Percentiles rank a stretch among this genome's conserved stretches.
Evolutionary conservation across 768 basidiomycete genomes (phyloP).

Genomic region (Amanita muscaria): DNA sequence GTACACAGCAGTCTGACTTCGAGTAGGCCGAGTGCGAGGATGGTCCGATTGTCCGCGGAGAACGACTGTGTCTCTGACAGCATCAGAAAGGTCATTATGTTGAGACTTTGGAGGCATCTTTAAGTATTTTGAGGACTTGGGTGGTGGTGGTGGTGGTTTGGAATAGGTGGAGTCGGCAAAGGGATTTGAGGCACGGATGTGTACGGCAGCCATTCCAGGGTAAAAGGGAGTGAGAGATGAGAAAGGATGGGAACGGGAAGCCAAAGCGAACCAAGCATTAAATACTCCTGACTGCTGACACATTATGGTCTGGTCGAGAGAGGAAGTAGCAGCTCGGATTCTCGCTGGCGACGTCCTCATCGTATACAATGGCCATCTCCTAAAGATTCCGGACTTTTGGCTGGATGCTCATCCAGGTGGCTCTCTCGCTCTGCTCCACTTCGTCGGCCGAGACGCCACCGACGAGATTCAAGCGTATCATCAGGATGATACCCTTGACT

Average conservation of each 20-base stretch:
- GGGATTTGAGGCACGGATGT: slow-evolving; percentile 36
- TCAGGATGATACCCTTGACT: slow-evolving; percentile 42
- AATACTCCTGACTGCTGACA: too few relatives aligned
- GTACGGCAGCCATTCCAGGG: too few relatives aligned
- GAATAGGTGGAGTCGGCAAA: slow-evolving; percentile 39
- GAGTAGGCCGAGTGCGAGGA: slow-evolving; percentile 40
- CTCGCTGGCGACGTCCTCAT: slow-evolving; percentile 69
- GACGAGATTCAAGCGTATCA: slow-evolving; percentile 96
- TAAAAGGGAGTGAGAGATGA: too few relatives aligned
- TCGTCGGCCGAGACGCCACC: slow-evolving; percentile 88
- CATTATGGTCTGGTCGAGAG: slow-evolving; percentile 31
- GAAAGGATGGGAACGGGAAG: background rate
- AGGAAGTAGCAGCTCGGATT: slow-evolving; percentile 60
- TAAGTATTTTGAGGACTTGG: slow-evolving; percentile 19
- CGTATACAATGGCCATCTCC: slow-evolving; percentile 57
- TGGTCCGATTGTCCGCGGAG: slow-evolving; percentile 32
- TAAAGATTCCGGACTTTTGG: slow-evolving; percentile 66
- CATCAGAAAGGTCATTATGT: slow-evolving; percentile 43
- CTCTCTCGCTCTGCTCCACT: slow-evolving; percentile 81
- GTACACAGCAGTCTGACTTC: slow-evolving; percentile 51
- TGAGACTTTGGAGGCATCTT: slow-evolving; percentile 27
- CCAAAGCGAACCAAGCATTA: background rate
- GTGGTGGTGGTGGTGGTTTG: slow-evolving; percentile 27
- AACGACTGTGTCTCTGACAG: slow-evolving; percentile 62
- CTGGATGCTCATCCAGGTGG: slow-evolving; percentile 88